Conservation (phyloP, 441 rosid species). For the Metrosideros polymorpha region DNA sequence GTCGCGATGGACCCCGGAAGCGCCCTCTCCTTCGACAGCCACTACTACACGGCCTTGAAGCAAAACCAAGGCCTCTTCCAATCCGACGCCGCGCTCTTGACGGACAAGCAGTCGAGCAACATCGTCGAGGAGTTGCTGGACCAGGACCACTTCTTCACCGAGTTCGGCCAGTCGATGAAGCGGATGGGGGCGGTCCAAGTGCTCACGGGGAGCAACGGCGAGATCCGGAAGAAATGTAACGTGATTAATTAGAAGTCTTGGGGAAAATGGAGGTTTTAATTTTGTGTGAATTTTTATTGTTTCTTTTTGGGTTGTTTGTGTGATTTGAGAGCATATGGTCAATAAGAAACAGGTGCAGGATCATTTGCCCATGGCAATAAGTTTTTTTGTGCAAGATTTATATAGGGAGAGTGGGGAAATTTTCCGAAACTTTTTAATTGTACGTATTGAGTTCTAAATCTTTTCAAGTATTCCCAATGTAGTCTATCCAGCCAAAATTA, state of each 20-base stretch:
- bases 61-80: conserved; percentile 36
- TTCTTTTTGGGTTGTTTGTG: not conserved
- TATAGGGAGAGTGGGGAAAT: not conserved
- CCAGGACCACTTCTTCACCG: conserved; percentile 9
- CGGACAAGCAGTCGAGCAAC: conserved; percentile 16
- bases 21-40: conserved; percentile 22
- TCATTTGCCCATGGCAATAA: not conserved
- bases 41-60: conserved; percentile 26
- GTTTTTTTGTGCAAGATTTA: not conserved
- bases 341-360: not conserved
- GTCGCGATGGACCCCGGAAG: conserved; percentile 50
- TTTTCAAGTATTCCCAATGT: too few species aligned
- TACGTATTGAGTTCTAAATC: too few species aligned
- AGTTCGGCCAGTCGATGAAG: conserved; percentile 39
- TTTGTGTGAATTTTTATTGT: not conserved
- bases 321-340: not conserved
- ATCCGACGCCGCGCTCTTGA: conserved; percentile 58
- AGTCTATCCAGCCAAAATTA: rapidly evolving
- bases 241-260: conserved; percentile 11
- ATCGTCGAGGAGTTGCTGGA: conserved; percentile 16
- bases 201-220: conserved; percentile 38
- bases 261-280: not conserved
- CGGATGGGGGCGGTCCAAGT: conserved; percentile 54
- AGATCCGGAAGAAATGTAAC: conserved; percentile 43
- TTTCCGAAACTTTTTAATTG: too few species aligned